Conservation (phyloP, 345 rosid species). For the Euclidium syriacum region DNA sequence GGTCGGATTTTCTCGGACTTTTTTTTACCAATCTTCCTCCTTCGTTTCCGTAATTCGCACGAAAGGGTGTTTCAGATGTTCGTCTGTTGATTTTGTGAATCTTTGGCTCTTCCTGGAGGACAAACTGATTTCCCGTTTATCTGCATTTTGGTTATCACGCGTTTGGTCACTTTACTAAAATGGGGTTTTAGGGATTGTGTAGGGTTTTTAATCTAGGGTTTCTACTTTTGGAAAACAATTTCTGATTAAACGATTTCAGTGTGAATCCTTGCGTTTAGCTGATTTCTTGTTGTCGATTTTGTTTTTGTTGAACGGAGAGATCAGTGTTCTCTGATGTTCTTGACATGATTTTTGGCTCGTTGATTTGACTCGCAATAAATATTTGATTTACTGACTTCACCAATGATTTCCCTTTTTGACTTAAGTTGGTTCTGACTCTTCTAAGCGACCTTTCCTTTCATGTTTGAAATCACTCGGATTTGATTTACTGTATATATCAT, state of each 20-base stretch:
- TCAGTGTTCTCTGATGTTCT: not conserved
- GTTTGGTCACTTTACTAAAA: conserved; percentile 21
- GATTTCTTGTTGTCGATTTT: not conserved
- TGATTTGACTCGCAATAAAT: no score
- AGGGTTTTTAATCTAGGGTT: conserved; percentile 19
- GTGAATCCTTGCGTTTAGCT: no score
- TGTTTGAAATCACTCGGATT: not conserved
- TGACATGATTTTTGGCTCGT: not conserved
- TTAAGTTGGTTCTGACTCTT: no score
- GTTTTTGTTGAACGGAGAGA: not conserved
- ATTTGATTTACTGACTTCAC: no score
- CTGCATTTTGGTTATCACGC: conserved; percentile 29
- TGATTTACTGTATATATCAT: no score
- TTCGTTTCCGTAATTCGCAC: conserved; percentile 23
- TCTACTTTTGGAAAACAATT: not conserved
- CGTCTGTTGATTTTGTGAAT: not conserved
- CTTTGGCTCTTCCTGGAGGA: not conserved
- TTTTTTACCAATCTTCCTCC: not conserved
- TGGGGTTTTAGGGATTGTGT: conserved; percentile 8
- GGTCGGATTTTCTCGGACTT: not conserved
- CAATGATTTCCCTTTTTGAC: no score
- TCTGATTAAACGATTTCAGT: no score
- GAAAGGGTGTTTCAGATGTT: not conserved
- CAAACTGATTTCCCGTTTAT: not conserved
- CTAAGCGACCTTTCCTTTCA: conserved; percentile 1